Evolutionary conservation across 2,329 filamentous ascomycete genomes (phyloP).

Genomic region (Cladosporium sp.): DNA sequence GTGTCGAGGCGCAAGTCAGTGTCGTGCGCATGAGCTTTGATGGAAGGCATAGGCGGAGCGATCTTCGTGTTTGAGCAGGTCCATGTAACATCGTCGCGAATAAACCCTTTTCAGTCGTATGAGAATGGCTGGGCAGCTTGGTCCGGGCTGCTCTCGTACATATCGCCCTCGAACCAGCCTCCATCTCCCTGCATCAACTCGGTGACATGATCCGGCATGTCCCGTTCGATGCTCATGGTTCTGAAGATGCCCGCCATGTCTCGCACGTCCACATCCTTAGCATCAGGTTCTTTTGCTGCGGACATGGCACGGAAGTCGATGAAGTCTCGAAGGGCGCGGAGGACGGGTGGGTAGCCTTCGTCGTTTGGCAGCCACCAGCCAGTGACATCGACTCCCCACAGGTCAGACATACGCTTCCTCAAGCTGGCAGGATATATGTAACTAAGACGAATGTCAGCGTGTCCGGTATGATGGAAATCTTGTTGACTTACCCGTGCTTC

Average conservation of each 20-base stretch:
- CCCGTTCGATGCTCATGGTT: conserved; percentile 32
- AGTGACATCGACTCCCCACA: conserved; percentile 72
- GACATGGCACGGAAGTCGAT: conserved; percentile 49
- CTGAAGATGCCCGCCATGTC: conserved; percentile 43
- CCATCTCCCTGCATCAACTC: conserved; percentile 14
- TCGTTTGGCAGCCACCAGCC: conserved; percentile 90
- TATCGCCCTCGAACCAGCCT: conserved; percentile 16
- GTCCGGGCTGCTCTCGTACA: conserved; percentile 21
- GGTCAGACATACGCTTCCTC: conserved; percentile 70
- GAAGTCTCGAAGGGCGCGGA: conserved; percentile 76
- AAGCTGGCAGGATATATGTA: conserved; percentile 79
- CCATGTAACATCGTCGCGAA: background rate
- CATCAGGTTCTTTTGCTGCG: conserved; percentile 28
- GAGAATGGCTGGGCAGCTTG: background rate
- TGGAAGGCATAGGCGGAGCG: background rate
- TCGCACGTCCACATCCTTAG: conserved; percentile 28
- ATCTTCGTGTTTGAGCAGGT: background rate
- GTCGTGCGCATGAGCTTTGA: background rate
- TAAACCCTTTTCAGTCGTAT: conserved; percentile 7
- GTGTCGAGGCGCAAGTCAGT: background rate
- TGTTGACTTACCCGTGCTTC: conserved; percentile 66
- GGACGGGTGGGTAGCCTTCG: conserved; percentile 70
- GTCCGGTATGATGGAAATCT: conserved; percentile 2
- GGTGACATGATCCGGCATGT: conserved; percentile 18
- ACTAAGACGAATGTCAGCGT: conserved; percentile 48